These are phyloP conservation scores for Pugionium cornutum DNA, from an alignment of 345 rosid genomes.

Conservation along the genomic window DNA sequence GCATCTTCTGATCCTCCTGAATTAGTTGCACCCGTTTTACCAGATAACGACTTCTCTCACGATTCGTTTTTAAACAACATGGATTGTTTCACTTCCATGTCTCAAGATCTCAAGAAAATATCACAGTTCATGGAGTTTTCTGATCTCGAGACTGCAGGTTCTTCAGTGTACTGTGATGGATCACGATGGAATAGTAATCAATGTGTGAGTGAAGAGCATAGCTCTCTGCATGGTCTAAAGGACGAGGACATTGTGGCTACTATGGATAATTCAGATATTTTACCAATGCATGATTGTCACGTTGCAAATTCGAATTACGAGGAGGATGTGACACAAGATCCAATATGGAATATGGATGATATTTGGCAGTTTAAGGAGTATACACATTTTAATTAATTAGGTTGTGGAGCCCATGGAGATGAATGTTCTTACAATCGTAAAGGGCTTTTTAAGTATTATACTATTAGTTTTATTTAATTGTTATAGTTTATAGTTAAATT, in stretches of 20 bases:
- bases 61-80: slow-evolving; percentile 21
- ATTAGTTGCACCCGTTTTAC: slow-evolving; percentile 14
- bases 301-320: slow-evolving; percentile 45
- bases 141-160: slow-evolving; percentile 30
- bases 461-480: neutral
- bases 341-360: slow-evolving; percentile 64
- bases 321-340: slow-evolving; percentile 45
- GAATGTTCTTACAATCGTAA: slow-evolving; percentile 10
- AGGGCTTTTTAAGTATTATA: neutral
- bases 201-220: slow-evolving; percentile 40
- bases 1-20: slow-evolving; percentile 22
- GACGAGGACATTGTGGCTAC: slow-evolving; percentile 33
- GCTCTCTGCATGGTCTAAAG: slow-evolving; percentile 37
- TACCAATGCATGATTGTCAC: slow-evolving; percentile 38
- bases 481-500: neutral
- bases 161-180: slow-evolving; percentile 25
- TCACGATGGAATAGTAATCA: slow-evolving; percentile 26
- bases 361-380: slow-evolving; percentile 60
- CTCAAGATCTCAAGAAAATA: slow-evolving; percentile 10
- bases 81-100: slow-evolving; percentile 36
- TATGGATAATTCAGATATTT: slow-evolving; percentile 41
- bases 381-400: slow-evolving; percentile 12
- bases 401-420: neutral
- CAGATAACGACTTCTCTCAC: neutral
- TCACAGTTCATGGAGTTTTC: slow-evolving; percentile 39